These are phyloP conservation scores for Ambispora gerdemannii DNA, from an alignment of 192 early-diverging fungal genomes.

Conservation along the genomic window DNA sequence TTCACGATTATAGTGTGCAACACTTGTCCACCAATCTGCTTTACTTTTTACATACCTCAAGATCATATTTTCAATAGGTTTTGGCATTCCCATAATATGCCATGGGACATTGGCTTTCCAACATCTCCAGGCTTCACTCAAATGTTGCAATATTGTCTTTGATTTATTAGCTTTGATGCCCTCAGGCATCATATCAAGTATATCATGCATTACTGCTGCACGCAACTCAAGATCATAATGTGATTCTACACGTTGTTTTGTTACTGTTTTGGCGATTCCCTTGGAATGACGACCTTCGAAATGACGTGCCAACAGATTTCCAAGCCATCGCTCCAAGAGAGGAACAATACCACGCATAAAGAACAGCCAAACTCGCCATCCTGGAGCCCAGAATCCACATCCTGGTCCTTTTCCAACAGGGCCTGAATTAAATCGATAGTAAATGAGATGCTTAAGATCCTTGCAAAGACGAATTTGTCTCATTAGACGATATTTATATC, in stretches of 20 bases:
- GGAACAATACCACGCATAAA: conserved; percentile 98
- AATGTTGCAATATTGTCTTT: conserved; percentile 91
- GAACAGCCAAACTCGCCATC: conserved; percentile 99
- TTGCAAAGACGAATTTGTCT: conserved; percentile 89
- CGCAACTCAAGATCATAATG: conserved; percentile 97
- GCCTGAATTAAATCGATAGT: conserved; percentile 92
- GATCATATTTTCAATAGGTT: conserved; percentile 98
- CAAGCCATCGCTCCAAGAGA: conserved; percentile 95
- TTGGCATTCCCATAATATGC: conserved; percentile 98
- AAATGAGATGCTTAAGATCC: conserved; percentile 92
- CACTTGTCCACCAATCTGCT: conserved; percentile 99
- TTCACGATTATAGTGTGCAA: conserved; percentile 98
- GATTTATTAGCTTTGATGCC: conserved; percentile 97
- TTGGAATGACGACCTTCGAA: conserved; percentile 98
- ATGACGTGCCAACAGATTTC: conserved; percentile 97
- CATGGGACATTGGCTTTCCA: conserved; percentile 99
- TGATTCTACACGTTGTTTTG: conserved; percentile 98
- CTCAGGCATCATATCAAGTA: conserved; percentile 99
- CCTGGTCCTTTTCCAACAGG: conserved; percentile 98
- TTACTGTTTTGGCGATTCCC: conserved; percentile 97
- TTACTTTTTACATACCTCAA: conserved; percentile 98
- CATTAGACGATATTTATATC: conserved; percentile 98
- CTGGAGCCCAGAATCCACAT: conserved; percentile 98
- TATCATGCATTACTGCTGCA: conserved; percentile 98
- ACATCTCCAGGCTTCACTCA: conserved; percentile 91